Evolutionary conservation across 768 basidiomycete species (phyloP), one percentile per base, ranked within the genome.

Genomic region (Dioszegia hungarica): DNA sequence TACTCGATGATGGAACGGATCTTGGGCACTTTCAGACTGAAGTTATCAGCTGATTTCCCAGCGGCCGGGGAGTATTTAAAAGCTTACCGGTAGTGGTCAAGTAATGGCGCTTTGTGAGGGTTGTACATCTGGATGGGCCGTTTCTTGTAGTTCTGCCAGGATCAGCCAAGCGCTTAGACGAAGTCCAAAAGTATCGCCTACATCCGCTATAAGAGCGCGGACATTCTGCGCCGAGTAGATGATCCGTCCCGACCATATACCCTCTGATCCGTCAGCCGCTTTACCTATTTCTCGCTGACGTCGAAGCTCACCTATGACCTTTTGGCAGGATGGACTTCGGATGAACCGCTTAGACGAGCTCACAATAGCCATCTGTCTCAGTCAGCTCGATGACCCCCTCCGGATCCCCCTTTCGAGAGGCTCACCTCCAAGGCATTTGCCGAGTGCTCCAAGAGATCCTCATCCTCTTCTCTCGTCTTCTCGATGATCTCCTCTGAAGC

Each of bases 121-220:
- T 97, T 90, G 74, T 97, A 95, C 65, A 94, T 87, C 73, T 92
- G 89, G 31, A 95, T 82, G 11, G 93, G 90, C 24, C 83, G 89
- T 45, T 86, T 83, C 79, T 95, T 95, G 77, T 97, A 97, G 25
- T 89, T 92, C 91, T 93, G 61, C 19, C 40, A 22, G 25, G 17
- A 22, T 59, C 6, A 50, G 40, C 17, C 34, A 52, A 44, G n/a
- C n/a, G n/a, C n/a, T n/a, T n/a, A n/a, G n/a, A n/a, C 57, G 17
- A 24, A 19, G 37, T 22, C 38, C 45, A 52, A 20, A 43, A 56
- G 39, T 33, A 24, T 19, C 27, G 61, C 70, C 60, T 71, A 89
- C 91, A 74, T 95, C 92, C 19, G 90, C 88, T 29, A 97, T 84
- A 59, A 97, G 87, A 1, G 89, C 85, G 72, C 91, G 89, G 54